Base-by-base conservation (phyloP, 2,329 filamentous ascomycete species). In the Pseudocercospora crystallina region DNA sequence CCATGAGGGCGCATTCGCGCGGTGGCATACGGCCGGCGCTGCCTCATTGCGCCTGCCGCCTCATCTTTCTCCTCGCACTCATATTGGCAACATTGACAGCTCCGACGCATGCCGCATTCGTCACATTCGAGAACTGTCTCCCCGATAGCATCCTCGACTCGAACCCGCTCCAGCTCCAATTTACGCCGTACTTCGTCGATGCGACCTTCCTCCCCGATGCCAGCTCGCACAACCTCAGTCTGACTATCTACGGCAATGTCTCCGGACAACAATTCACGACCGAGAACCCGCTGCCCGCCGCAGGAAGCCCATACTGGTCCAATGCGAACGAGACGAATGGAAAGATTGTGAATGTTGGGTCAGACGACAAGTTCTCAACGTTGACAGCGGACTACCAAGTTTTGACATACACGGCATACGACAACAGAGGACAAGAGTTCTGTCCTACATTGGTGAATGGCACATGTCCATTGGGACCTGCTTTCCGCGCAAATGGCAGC, bases 221-320 rank as follows among this genome's bases (percentile, higher is more conserved):
- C 11, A 68, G 80, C 4, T 78, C 74, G 43, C 83, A 91, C 65
- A 81, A 79, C 35, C 77, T 99, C 42, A 83, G 81, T 56, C 75
- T 96, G 48, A 94, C 84, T 1, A 80, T 96, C 40, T 97, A 90
- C 75, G 92, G 91, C 44, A 96, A 97, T 70, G 90, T 97, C 29
- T 88, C 86, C 8, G 94, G 94, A 40, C 82, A 85, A 43, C 77
- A 80, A 38, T 76, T 77, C 2, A 65, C 72, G 10, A 73, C 75
- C n/a, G 53, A 71, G 2, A 80, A 90, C 46, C 90, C 89, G 31
- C 7, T 26, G 20, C 63, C 80, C 0, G 43, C 62, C 3, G 71
- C 79, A 13, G 70, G 79, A 61, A 79, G 82, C 65, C 69, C 81
- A 0, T 89, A 58, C 10, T 77, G 90, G 88, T 68, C 60, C 2